Evolutionary conservation across 352 stramenopile species (phyloP).

Genomic region (Globisporangium perplexum): DNA sequence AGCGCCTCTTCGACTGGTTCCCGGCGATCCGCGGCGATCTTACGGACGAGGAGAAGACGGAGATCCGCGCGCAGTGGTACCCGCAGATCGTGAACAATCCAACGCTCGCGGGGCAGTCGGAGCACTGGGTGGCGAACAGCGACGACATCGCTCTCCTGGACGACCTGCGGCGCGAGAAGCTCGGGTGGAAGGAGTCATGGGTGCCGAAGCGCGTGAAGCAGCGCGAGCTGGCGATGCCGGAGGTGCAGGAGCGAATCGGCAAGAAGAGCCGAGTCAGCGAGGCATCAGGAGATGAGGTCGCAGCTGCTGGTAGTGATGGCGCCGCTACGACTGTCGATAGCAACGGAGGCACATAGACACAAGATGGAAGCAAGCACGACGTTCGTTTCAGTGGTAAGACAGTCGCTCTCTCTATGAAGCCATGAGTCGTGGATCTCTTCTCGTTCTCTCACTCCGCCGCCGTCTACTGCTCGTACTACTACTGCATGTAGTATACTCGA

Average conservation of each 20-base stretch:
- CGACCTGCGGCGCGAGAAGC: slow-evolving; percentile 57
- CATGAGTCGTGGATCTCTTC: too few relatives aligned
- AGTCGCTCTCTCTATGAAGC: not conserved
- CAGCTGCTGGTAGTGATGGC: not conserved
- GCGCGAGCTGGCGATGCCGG: slow-evolving; percentile 49
- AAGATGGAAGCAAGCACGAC: not conserved
- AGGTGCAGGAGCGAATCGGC: slow-evolving; percentile 48
- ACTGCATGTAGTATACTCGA: too few relatives aligned
- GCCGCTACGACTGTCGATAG: not conserved
- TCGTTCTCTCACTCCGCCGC: too few relatives aligned
- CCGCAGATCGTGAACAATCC: slow-evolving; percentile 61
- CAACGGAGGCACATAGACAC: not conserved
- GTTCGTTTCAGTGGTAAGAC: too few relatives aligned
- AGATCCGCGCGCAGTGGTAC: slow-evolving; percentile 53
- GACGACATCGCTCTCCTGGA: slow-evolving; percentile 36
- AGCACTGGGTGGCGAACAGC: slow-evolving; percentile 39
- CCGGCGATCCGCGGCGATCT: slow-evolving; percentile 56
- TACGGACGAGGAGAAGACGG: slow-evolving; percentile 31
- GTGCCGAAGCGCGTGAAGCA: slow-evolving; percentile 60
- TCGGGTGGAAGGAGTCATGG: slow-evolving; percentile 40
- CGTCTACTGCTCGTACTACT: too few relatives aligned
- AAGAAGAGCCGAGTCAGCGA: slow-evolving; percentile 1
- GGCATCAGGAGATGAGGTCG: too few relatives aligned
- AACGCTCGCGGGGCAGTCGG: slow-evolving; percentile 46
- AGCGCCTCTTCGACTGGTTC: slow-evolving; percentile 83